These are phyloP conservation scores for Rhizoclosmatium globosum DNA, from an alignment of 192 early-diverging fungal genomes.

Conservation along the genomic window DNA sequence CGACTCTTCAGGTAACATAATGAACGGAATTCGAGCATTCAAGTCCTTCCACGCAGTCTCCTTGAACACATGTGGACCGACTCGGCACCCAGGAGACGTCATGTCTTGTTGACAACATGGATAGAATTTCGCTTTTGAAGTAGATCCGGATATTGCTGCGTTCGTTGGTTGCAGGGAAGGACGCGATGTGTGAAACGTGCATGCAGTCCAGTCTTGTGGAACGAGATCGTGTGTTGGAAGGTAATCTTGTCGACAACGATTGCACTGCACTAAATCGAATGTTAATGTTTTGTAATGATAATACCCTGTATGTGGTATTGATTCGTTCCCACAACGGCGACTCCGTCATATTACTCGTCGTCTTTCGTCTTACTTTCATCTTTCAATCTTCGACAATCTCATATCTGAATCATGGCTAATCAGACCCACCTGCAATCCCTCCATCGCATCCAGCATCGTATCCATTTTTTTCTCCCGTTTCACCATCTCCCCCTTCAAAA, in stretches of 20 bases:
- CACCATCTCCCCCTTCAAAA: too few relatives aligned
- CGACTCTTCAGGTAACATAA: slow-evolving; percentile 39
- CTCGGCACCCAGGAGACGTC: slow-evolving; percentile 56
- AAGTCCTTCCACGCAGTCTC: slow-evolving; percentile 52
- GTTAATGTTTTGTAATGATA: neutral
- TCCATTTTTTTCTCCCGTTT: too few relatives aligned
- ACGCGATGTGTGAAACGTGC: slow-evolving; percentile 12
- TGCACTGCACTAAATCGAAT: slow-evolving; percentile 5
- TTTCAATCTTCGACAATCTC: too few relatives aligned
- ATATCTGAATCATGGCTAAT: too few relatives aligned
- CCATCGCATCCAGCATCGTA: too few relatives aligned
- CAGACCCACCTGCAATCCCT: too few relatives aligned
- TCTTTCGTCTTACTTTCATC: too few relatives aligned
- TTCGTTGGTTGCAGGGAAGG: neutral
- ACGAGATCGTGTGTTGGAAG: slow-evolving; percentile 14
- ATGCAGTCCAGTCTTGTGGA: neutral
- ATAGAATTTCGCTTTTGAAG: slow-evolving; percentile 33
- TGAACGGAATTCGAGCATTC: slow-evolving; percentile 46
- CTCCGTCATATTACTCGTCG: neutral
- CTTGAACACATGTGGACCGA: slow-evolving; percentile 76
- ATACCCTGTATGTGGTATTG: too few relatives aligned
- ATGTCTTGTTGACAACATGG: slow-evolving; percentile 54
- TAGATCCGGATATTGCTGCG: neutral
- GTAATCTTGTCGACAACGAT: slow-evolving; percentile 18
- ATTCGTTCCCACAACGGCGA: neutral